phyloP scores from a whole-genome alignment of 768 basidiomycete genomes.

The Suillus brevipes region DNA sequence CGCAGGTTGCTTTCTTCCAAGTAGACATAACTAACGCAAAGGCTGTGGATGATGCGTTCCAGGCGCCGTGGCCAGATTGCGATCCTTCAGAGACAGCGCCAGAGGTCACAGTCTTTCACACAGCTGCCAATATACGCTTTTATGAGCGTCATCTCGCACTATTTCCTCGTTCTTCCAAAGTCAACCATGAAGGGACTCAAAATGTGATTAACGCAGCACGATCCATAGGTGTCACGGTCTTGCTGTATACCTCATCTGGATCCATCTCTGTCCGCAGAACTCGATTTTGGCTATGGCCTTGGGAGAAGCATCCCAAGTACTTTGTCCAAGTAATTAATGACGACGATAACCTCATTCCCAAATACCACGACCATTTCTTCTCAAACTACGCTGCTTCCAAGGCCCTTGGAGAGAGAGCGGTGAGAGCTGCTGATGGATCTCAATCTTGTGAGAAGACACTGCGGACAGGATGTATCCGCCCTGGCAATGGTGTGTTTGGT shows the following conservation, averaged over 20 bases:
- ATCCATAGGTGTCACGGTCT: constrained; percentile 50
- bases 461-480: constrained; percentile 74
- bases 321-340: constrained; percentile 69
- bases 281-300: constrained; percentile 73
- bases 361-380: constrained; percentile 61
- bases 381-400: constrained; percentile 80
- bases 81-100: constrained; percentile 22
- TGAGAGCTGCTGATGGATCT: constrained; percentile 44
- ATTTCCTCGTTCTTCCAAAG: constrained; percentile 52
- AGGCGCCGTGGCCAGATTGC: constrained; percentile 55
- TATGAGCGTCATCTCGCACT: constrained; percentile 61
- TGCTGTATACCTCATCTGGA: constrained; percentile 76
- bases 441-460: constrained; percentile 37
- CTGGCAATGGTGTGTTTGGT: constrained; percentile 76
- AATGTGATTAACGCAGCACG: constrained; percentile 65
- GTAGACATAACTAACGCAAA: constrained; percentile 57
- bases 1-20: constrained; percentile 55
- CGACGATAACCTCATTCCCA: constrained; percentile 53
- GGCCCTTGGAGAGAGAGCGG: constrained; percentile 50
- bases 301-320: constrained; percentile 58
- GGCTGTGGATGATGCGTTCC: constrained; percentile 62
- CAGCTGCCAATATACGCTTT: constrained; percentile 76
- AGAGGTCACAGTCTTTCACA: constrained; percentile 68
- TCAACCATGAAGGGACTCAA: constrained; percentile 67
- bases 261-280: constrained; percentile 58